Conservation (phyloP, 306 rosid genomes). For the Acmispon strigosus region DNA sequence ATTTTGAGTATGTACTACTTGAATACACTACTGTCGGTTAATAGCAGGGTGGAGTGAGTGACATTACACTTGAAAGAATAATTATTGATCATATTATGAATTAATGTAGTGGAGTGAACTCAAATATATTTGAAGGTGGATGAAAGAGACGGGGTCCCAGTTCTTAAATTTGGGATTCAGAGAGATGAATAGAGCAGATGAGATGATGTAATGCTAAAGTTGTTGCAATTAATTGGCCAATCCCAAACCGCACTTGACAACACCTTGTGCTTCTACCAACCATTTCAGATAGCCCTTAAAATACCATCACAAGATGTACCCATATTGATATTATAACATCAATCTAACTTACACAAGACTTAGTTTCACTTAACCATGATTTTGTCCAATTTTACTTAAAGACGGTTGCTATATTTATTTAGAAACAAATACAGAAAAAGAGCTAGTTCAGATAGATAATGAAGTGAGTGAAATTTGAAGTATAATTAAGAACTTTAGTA, state of each 20-base stretch:
- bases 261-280: slow-evolving; percentile 26
- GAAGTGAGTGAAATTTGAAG: not conserved
- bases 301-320: not conserved
- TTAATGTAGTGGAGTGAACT: not conserved
- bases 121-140: slow-evolving; percentile 21
- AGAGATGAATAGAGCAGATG: slow-evolving; percentile 10
- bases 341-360: not conserved
- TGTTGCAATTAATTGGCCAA: slow-evolving; percentile 28
- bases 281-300: slow-evolving; percentile 4
- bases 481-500: too few relatives aligned
- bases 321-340: not conserved
- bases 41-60: too few relatives aligned
- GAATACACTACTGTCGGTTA: too few relatives aligned
- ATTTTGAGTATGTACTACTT: too few relatives aligned
- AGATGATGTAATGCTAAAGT: slow-evolving; percentile 26
- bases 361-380: too few relatives aligned
- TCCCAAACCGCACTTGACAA: slow-evolving; percentile 8
- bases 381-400: too few relatives aligned
- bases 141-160: slow-evolving; percentile 34
- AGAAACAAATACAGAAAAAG: too few relatives aligned
- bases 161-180: slow-evolving; percentile 22
- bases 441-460: not conserved
- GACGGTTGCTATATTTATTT: too few relatives aligned
- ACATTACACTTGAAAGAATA: too few relatives aligned
- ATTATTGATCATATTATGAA: too few relatives aligned